Conservation (phyloP, 148 eudicot genomes). For the Rhododendron ferrugineum region DNA sequence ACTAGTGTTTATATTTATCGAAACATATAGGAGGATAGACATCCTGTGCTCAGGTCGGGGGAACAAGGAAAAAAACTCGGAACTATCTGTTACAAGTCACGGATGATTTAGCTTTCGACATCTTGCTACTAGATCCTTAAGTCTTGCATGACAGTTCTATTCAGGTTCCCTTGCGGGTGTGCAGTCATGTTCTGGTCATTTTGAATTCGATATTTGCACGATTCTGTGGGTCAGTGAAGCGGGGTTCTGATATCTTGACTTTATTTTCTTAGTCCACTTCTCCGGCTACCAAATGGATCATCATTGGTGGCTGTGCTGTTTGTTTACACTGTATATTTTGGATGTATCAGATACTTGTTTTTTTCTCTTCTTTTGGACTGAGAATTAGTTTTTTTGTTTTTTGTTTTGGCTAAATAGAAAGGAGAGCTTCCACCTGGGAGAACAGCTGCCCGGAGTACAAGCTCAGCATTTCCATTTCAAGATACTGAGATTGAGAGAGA, state of each 20-base stretch:
- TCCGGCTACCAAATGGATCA: neutral
- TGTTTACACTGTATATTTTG: neutral
- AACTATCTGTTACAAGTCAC: neutral
- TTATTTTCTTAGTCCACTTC: neutral
- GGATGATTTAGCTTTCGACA: neutral
- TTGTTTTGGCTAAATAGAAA: constrained; percentile 36
- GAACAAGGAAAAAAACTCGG: neutral
- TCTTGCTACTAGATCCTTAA: neutral
- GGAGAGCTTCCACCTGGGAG: constrained; percentile 97
- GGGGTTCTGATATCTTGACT: neutral
- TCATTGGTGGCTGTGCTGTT: neutral
- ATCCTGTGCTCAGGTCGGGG: neutral
- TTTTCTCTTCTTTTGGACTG: neutral
- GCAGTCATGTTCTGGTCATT: neutral
- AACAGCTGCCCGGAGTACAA: constrained; percentile 41
- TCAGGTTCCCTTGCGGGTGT: neutral
- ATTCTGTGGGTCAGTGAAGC: neutral
- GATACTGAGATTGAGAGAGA: constrained; percentile 80
- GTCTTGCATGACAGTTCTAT: neutral
- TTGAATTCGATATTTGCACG: neutral
- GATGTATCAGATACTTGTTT: neutral
- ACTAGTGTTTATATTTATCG: neutral
- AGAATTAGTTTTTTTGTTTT: neutral
- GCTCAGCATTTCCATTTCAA: constrained; percentile 43
- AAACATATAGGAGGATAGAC: neutral